A percentile compares a stretch with the other conserved stretches of the same genome.
phyloP scores from a whole-genome alignment of 2,329 filamentous ascomycete species.

The Polytolypa hystricis region DNA sequence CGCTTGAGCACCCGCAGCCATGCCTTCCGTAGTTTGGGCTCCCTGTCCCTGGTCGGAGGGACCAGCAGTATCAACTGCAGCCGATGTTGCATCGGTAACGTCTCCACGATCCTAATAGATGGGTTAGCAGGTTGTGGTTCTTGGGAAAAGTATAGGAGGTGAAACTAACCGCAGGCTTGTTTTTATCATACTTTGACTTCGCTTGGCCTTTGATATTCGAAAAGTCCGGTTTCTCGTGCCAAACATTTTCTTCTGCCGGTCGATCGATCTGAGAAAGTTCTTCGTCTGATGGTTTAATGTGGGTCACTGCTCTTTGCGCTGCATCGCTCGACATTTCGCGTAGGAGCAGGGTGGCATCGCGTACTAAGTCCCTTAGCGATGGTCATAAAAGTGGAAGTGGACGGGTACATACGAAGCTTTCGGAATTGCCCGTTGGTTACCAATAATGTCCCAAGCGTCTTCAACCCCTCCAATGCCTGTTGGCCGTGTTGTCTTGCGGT shows the following conservation, averaged over 20 bases:
- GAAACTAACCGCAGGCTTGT: conserved; percentile 40
- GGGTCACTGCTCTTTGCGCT: conserved; percentile 63
- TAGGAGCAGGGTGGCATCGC: conserved; percentile 67
- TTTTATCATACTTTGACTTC: conserved; percentile 48
- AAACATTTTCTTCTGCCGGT: conserved; percentile 83
- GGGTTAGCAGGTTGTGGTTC: conserved; percentile 11
- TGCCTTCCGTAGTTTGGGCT: conserved; percentile 8
- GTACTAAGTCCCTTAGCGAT: conserved; percentile 41
- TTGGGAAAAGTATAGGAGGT: conserved; percentile 7
- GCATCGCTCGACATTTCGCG: conserved; percentile 89
- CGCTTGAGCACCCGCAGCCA: conserved; percentile 24
- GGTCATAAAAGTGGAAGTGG: conserved; percentile 8
- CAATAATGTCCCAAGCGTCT: conserved; percentile 76
- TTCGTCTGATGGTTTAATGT: conserved; percentile 67
- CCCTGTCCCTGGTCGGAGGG: background rate
- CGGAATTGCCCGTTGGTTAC: conserved; percentile 95
- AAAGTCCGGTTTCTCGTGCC: conserved; percentile 77
- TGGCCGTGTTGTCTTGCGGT: conserved; percentile 72
- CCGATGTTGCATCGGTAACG: conserved; percentile 45
- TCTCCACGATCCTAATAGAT: conserved; percentile 31
- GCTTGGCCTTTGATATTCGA: conserved; percentile 59
- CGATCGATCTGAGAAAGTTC: conserved; percentile 64
- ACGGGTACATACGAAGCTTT: conserved; percentile 58
- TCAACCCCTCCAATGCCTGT: conserved; percentile 70
- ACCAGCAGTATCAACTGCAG: conserved; percentile 39